A percentile compares a stretch with the other conserved stretches of the same genome.
Conservation (phyloP, 352 stramenopile genomes). For the Albugo laibachii region DNA sequence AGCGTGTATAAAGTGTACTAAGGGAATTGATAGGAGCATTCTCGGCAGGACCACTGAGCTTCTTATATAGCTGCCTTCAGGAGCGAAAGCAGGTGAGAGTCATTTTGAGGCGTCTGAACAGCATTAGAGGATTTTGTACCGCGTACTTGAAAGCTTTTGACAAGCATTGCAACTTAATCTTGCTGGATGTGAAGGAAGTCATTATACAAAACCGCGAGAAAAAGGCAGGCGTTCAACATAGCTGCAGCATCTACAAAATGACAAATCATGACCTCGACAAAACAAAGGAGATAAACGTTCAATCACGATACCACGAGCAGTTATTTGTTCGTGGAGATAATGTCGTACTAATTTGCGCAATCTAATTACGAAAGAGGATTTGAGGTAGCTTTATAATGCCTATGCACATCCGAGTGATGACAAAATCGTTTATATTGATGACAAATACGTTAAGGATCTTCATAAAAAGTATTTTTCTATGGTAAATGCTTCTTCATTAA, state of each 20-base stretch:
- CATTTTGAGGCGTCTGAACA: slow-evolving; percentile 80
- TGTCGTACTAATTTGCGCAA: slow-evolving; percentile 44
- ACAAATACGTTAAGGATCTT: no score
- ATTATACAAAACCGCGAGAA: slow-evolving; percentile 23
- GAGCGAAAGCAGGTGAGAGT: slow-evolving; percentile 59
- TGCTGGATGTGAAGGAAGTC: slow-evolving; percentile 77
- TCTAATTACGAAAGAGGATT: no score
- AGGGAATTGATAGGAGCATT: slow-evolving; percentile 74
- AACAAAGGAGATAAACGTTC: slow-evolving; percentile 22
- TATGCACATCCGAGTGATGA: no score
- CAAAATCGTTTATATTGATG: no score
- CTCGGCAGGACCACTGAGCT: slow-evolving; percentile 31
- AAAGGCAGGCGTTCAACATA: slow-evolving; percentile 13
- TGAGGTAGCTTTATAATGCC: no score
- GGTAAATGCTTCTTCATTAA: no score
- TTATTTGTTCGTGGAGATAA: slow-evolving; percentile 87
- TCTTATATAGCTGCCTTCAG: slow-evolving; percentile 28
- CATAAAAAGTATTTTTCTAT: no score
- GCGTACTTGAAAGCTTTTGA: slow-evolving; percentile 89
- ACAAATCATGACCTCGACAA: slow-evolving; percentile 24
- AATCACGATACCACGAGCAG: slow-evolving; percentile 49
- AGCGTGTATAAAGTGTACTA: slow-evolving; percentile 14
- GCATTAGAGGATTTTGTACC: slow-evolving; percentile 75
- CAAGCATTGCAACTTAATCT: slow-evolving; percentile 89
- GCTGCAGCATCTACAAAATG: slow-evolving; percentile 11